phyloP scores from a whole-genome alignment of 2,329 filamentous ascomycete species.

The Helicocarpus griseus region DNA sequence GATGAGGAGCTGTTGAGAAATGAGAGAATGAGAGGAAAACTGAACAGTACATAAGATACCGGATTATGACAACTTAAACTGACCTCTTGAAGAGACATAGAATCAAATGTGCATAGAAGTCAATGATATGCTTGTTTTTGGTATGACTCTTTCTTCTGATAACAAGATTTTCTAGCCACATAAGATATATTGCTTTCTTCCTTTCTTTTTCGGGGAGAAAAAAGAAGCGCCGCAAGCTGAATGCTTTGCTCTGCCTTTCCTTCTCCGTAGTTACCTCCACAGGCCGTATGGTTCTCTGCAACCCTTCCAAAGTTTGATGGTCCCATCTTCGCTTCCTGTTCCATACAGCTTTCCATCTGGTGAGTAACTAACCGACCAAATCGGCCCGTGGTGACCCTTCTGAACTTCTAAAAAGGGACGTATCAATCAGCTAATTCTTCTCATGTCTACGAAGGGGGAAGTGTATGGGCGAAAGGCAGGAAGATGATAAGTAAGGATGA shows the following conservation, averaged over 20 bases:
- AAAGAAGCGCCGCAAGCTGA: not conserved
- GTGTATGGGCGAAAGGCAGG: not conserved
- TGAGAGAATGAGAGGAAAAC: no score
- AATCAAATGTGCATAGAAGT: not conserved
- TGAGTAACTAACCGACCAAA: conserved; percentile 92
- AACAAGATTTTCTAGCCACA: not conserved
- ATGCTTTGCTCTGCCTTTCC: not conserved
- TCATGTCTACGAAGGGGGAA: not conserved
- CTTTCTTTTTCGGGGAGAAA: not conserved
- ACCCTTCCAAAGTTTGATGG: conserved; percentile 82
- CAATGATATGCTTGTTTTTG: not conserved
- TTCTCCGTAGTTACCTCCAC: conserved; percentile 42
- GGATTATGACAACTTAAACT: not conserved
- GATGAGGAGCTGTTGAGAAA: no score
- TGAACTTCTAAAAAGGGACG: conserved; percentile 58
- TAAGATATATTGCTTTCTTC: not conserved
- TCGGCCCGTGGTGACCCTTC: conserved; percentile 93
- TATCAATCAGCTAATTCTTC: conserved; percentile 6
- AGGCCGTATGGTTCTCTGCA: conserved; percentile 55
- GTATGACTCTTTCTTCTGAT: not conserved
- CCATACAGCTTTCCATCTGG: conserved; percentile 94
- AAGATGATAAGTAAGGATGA: not conserved
- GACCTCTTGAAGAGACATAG: not conserved
- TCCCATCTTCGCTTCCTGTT: conserved; percentile 93
- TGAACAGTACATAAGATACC: no score